Base-by-base conservation (phyloP, 805 yeast genomes). In the Barnettozyma botsteinii region DNA sequence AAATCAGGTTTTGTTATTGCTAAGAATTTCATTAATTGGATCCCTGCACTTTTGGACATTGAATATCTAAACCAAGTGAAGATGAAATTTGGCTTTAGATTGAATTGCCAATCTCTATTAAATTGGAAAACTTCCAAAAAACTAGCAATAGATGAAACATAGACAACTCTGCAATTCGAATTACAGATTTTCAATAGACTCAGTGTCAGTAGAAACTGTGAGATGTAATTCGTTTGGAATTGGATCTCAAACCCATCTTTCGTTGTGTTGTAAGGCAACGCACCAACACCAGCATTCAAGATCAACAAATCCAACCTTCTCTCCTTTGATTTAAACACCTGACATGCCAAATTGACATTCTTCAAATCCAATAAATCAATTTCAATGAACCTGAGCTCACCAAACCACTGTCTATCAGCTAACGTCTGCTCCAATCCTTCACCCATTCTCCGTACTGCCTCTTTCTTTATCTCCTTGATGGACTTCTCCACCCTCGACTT, bases 1-100 rank as follows among this genome's bases (percentile, higher is more conserved):
- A 85, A 67, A 15, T 76, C 69, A 0, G 94, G 93, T 55, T 84
- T 71, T 43, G 79, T 70, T 27, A 75, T 64, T 0, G 91, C 75
- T 18, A 86, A 60, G 57, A 78, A 67, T 49, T 77, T 77, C 52
- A 78, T 72, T 52, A 78, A 74, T 50, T 86, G 96, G 32, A 85
- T 85, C 0, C 85, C 83, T 0, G 84, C 81, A 1, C 84, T 76
- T 54, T 86, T 86, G 12, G 93, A 85, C 60, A 77, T 61, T 1
- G 85, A 87, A 51, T 84, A 86, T 35, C 95, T 64, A 41, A 84
- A 65, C 85, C 88, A 81, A 0, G 91, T 79, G 59, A 82, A 86
- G 1, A 84, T 29, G 31, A 81, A 67, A 50, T 80, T 75, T 3
- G 96, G 95, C 28, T 55, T 55, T 51, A 70, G 70, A 45, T 81